A percentile compares a stretch with the other conserved stretches of the same genome.
Evolutionary conservation across 768 basidiomycete species (phyloP).

Genomic region (Fibroporia radiculosa): DNA sequence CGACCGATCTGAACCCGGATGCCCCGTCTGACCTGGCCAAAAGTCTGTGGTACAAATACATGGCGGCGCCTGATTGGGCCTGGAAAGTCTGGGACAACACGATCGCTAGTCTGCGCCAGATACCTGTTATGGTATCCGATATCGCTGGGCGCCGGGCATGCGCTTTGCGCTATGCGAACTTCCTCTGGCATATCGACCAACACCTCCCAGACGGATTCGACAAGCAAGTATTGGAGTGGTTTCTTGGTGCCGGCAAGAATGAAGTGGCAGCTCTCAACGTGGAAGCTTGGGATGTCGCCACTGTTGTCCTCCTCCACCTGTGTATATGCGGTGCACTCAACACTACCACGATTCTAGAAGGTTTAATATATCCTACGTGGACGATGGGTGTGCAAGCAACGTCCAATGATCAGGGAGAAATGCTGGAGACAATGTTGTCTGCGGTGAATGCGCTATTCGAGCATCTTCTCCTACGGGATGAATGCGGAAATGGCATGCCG

Average conservation of each 20-base stretch:
- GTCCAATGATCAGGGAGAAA: constrained; percentile 28
- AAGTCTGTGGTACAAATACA: constrained; percentile 77
- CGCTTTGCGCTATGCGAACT: constrained; percentile 59
- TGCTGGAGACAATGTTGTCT: constrained; percentile 44
- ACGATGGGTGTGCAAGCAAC: constrained; percentile 39
- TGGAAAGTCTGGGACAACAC: constrained; percentile 84
- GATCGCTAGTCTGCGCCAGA: constrained; percentile 63
- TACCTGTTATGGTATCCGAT: constrained; percentile 49
- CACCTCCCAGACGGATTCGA: constrained; percentile 73
- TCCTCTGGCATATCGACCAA: constrained; percentile 67
- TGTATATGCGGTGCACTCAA: constrained; percentile 60
- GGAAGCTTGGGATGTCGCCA: constrained; percentile 64
- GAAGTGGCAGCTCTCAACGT: constrained; percentile 51
- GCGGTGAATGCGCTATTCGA: constrained; percentile 60
- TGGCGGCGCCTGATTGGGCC: constrained; percentile 64
- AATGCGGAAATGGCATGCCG: constrained; percentile 29
- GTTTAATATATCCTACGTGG: constrained; percentile 79
- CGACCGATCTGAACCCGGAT: constrained; percentile 47
- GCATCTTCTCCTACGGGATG: constrained; percentile 48
- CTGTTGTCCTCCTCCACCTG: constrained; percentile 54
- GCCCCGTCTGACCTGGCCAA: constrained; percentile 68
- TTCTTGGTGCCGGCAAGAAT: constrained; percentile 55
- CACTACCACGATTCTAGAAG: constrained; percentile 64
- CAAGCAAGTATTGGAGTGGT: constrained; percentile 63
- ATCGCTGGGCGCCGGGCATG: constrained; percentile 37